Evolutionary conservation across 371 early-diverging fungal genomes (phyloP), one percentile per base, ranked within the genome.

Genomic region (Mucor piriformis): DNA sequence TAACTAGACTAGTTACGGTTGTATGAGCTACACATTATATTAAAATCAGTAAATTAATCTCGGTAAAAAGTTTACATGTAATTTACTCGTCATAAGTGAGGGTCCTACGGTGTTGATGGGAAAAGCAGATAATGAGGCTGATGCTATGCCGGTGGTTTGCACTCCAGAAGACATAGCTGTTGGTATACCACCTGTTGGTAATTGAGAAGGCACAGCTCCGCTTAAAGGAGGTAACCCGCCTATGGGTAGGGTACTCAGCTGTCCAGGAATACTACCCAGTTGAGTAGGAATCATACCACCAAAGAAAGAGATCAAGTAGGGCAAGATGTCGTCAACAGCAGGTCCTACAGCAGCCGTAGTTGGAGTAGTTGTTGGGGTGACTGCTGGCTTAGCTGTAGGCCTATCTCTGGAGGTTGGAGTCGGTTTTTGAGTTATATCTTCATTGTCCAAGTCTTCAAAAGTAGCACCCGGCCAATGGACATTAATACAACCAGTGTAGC

Each of bases 11-110:
- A 48, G 47, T 47, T 3, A 61, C 38, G 34, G 54, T 54, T 3
- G 54, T 61, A 48, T 61, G 61, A 40, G 54, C 61, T 61, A 61
- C 29, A 48, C 16, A 16, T 40, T n/a, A 40, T 47, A 29, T 18
- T 16, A 6, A 29, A 29, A 29, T 29, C 29, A 29, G n/a, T 46
- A 12, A 24, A 42, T n/a, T 42, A 16, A 23, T 16, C 44, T 44
- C 44, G 44, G 44, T 2, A 44, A 24, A 0, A 11, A 21, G 23
- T 2, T 23, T 6, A 24, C 13, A 10, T 37, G 6, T 20, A 20
- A 6, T 21, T 20, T 52, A 59, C 60, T 59, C 43, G 60, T 52
- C 24, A 29, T 42, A 3, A 54, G 27, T 13, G 32, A 35, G 2
- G 55, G 55, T 24, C 34, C 27, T 21, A 34, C 20, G 3, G 37